Base-by-base conservation (phyloP, 148 eudicot species). In the Amaranthus palmeri region DNA sequence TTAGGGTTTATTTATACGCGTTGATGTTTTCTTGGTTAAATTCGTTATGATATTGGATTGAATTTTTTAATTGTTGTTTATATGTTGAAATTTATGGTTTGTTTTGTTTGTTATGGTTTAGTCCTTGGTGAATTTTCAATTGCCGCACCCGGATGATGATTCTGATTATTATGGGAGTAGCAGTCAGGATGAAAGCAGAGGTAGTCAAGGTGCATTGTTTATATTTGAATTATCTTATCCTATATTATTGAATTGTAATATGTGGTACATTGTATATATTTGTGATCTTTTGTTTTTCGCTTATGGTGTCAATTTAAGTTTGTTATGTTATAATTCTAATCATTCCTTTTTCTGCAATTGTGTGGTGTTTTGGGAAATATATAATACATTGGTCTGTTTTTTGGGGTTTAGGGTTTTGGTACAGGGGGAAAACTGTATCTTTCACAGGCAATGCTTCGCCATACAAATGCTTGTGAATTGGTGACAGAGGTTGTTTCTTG, bases 141-240 rank as follows among this genome's bases (percentile, higher is more conserved):
- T 93, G 79, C 98, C 98, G 57, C 85, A 77, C 44, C 86, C 87
- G 70, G 96, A 84, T 68, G 92, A 93, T 54, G 97, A 85, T 80
- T 88, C 85, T 74, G 97, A 91, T 83, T 85, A 84, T 85, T 82
- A 85, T 78, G 92, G 88, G 67, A 85, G 80, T 84, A 91, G 97
- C 81, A 93, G 98, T 79, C 92, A 89, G 80, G 97, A 87, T 78
- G 97, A 93, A 81, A 93, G 96, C 86, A 84, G 92, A 87, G 95
- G 87, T 81, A 84, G 82, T 84, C 92, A 69, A 86, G 87, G 88
- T 86, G 78, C 79, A 47, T 74, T 69, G 2, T 17, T 69, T 46
- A 12, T 42, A 44, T 49, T n/a, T 42, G 10, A 8, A 18, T 50
- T 7, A 25, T 36, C 0, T 10, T 41, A 2, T 72, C 45, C 54